Base-by-base conservation (phyloP, 768 basidiomycete species). In the Fistulinella prunicolor region DNA sequence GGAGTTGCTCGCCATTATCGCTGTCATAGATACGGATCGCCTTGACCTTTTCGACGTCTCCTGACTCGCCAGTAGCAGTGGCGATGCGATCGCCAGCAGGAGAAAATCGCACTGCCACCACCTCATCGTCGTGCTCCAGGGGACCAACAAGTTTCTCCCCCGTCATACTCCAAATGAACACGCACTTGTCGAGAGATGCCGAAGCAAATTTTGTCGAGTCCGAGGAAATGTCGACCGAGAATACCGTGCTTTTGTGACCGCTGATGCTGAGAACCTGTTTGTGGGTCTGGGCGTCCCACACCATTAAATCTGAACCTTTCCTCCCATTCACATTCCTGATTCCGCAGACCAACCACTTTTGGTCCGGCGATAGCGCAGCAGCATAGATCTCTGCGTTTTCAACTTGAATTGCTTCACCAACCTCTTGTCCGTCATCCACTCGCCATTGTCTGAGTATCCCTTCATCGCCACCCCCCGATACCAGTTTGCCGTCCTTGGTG, bases 21-120 rank as follows among this genome's bases (percentile, higher is more conserved):
- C 19, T 17, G 24, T 44, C 7, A 14, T 47, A 47, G 45, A 51
- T 38, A 21, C 30, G 53, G 29, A 54, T 42, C 3, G 54, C n/a
- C n/a, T n/a, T n/a, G n/a, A n/a, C n/a, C n/a, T n/a, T n/a, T n/a
- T n/a, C n/a, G n/a, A n/a, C n/a, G n/a, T n/a, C n/a, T n/a, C n/a
- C n/a, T n/a, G n/a, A n/a, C n/a, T n/a, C n/a, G n/a, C n/a, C n/a
- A n/a, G n/a, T 21, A 10, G 34, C 42, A 2, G 47, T 46, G 12
- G 49, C 52, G 17, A 53, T 22, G 20, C 49, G 49, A 20, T 45
- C 39, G 8, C 52, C 49, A 1, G 4, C 13, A 0, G 52, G 40
- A 19, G 52, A 53, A 23, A 53, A 46, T 9, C 40, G 40, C 20
- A 39, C 40, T 1, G 23, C 36, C 3, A 38, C 30, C 4, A 41